Evolutionary conservation across 306 rosid genomes (phyloP), one percentile per base, ranked within the genome.

Genomic region (Gastrolobium bilobum): DNA sequence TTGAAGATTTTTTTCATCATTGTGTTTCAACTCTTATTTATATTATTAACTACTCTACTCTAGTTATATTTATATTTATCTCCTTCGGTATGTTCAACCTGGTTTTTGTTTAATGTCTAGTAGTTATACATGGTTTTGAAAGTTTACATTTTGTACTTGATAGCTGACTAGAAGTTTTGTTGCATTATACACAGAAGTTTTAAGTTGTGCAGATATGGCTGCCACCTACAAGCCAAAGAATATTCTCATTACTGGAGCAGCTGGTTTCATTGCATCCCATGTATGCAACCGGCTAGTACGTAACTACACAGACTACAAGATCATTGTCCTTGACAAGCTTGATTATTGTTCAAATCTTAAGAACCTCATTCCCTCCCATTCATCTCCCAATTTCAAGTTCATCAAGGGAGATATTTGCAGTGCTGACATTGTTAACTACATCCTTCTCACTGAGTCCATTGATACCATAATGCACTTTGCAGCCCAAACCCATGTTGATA

Each of bases 211-310:
- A 40, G 70, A 78, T 26, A 88, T 88, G 92, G 84, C 81, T 14
- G 4, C 79, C 10, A 7, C 50, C 0, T 84, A 82, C 75, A 68
- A 77, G 44, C 93, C 93, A 4, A 89, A 87, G 86, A 89, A 78
- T 83, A 78, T 89, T 70, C 89, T 89, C 13, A 83, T 89, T 7
- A 89, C 90, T 9, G 93, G 90, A 73, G 93, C 93, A n/a, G 93
- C 93, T 35, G 93, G 93, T n/a, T 89, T 89, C 85, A 83, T 89
- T 69, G 93, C 93, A 69, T 87, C 93, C 86, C 90, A 89, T 85
- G 93, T 85, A 37, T 89, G 90, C 80, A 89, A 89, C 63, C 77
- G 90, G 61, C 86, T 87, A 2, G 81, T 83, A 44, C 57, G 85
- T 33, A 89, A 87, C 80, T 77, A 83, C 84, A 69, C 90, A 3